Base-by-base conservation (phyloP, 2,329 filamentous ascomycete species). In the Colletotrichum siamense region DNA sequence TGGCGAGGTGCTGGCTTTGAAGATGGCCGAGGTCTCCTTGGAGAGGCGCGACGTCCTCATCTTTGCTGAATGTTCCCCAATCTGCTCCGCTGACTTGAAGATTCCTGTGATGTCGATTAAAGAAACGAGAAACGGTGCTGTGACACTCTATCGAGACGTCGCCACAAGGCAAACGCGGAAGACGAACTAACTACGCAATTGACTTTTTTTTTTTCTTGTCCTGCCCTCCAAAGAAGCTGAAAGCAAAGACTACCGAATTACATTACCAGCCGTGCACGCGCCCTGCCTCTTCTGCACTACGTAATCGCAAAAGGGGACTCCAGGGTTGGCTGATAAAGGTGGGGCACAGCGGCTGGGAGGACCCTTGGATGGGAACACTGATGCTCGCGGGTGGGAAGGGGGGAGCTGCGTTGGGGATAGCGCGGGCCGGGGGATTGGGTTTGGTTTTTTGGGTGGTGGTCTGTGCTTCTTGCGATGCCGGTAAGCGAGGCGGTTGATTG, bases 21-120 rank as follows among this genome's bases (percentile, higher is more conserved):
- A 85, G n/a, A 92, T 82, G 77, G 88, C 91, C 6, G 90, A 84
- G 1, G 92, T 91, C 32, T 93, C 91, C 79, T 88, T 88, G 10
- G 91, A 92, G 69, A 92, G 84, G 57, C 88, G 87, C 10, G 92
- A 93, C 6, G 91, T 90, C 57, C 89, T 87, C 91, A 92, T 93
- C 12, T 68, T 62, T 64, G 13, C 34, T 32, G 44, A 13, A 8
- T 22, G n/a, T n/a, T n/a, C n/a, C n/a, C n/a, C n/a, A n/a, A n/a
- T n/a, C n/a, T n/a, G n/a, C n/a, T n/a, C n/a, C n/a, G n/a, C n/a
- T n/a, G n/a, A n/a, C n/a, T n/a, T n/a, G n/a, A n/a, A 49, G 44
- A 22, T 22, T 22, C 2, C 44, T 10, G 44, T 52, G 44, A 13
- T 52, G 55, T 28, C 24, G 10, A 24, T 8, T 4, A 28, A 10